Base-by-base conservation (phyloP, 139 green algal species). In the Pleodorina starrii region DNA sequence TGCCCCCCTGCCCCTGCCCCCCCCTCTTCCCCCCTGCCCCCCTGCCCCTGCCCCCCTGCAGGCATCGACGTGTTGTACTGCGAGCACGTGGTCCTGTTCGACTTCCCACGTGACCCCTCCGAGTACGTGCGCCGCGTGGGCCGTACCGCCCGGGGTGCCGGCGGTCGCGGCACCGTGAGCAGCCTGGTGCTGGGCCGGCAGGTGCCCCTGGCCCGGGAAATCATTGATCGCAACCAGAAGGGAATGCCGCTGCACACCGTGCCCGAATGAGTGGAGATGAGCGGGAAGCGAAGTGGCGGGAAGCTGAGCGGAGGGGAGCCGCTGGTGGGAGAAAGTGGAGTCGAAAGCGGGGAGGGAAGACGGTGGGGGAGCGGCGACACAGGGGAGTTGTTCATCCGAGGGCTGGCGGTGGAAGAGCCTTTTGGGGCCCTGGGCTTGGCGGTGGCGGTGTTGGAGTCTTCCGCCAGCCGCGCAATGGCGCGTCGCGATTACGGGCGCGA, bases 111-210 rank as follows among this genome's bases (percentile, higher is more conserved):
- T 0, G 97, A 99, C 88, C 97, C 97, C 0, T 97, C 93, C 0
- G 97, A 99, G 91, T 99, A 99, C 76, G 95, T 99, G 19, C 91
- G 97, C 0, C 90, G 97, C 0, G 97, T 98, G 21, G 97, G 97
- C 2, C 93, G 97, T 11, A 99, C 97, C 0, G 96, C 96, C 1
- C 91, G 97, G 0, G 97, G 97, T 21, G 95, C 97, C 5, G 92
- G 93, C 54, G 97, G 97, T 17, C 79, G 35, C 1, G 97, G 97
- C 23, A 60, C 93, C 0, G 97, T 99, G 43, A 96, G 93, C 0
- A 92, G 96, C 32, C 92, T 99, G 11, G 97, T 97, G 46, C 92
- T 99, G 54, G 97, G 97, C 11, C 90, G 95, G 19, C 96, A 98
- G 93, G 95, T 97, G 66, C 73, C 93, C 32, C 90, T 98, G 69